Evolutionary conservation across 257 asterid species (phyloP), one percentile per base, ranked within the genome.

Genomic region (Capsicum baccatum): DNA sequence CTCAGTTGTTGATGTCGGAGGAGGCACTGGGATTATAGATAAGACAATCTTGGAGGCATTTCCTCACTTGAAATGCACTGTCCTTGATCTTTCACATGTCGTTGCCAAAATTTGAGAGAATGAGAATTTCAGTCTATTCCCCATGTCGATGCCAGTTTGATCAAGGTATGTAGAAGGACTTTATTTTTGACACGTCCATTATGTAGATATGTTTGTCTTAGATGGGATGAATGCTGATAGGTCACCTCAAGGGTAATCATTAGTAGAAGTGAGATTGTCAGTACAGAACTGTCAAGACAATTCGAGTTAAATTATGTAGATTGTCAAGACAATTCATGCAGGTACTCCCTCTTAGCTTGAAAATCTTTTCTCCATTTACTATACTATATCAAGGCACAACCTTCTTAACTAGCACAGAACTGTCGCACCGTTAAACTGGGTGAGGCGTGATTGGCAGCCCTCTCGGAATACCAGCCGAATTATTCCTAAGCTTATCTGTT

Each of bases 1-100:
- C 35, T 83, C 89, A 4, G 48, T 89, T 56, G 78, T 83, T 3
- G 89, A 89, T 42, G 86, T 89, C 3, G 92, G 86, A 15, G 86
- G 89, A 6, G 91, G 91, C 56, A 84, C 80, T 0, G 89, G 86
- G 19, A 74, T 26, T 1, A 50, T 81, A 56, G 83, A 85, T 50
- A 85, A 81, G 79, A 74, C 12, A 5, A 67, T 87, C 58, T 57
- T 79, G 10, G 62, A 82, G 57, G 85, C 85, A 16, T 55, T 83
- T 44, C 85, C 83, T 1, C 70, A 59, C n/a, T 47, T 86, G 82
- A 83, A 83, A 7, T 84, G 85, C 71, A 84, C 59, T 6, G 88
- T 85, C n/a, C 35, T 85, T 26, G 87, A 85, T 85, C 87, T 81
- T n/a, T 83, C 85, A 56, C 69, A 83, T 52, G 86, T 83, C 33